Base-by-base conservation (phyloP, 805 yeast species). In the Yamadazyma olivae region DNA sequence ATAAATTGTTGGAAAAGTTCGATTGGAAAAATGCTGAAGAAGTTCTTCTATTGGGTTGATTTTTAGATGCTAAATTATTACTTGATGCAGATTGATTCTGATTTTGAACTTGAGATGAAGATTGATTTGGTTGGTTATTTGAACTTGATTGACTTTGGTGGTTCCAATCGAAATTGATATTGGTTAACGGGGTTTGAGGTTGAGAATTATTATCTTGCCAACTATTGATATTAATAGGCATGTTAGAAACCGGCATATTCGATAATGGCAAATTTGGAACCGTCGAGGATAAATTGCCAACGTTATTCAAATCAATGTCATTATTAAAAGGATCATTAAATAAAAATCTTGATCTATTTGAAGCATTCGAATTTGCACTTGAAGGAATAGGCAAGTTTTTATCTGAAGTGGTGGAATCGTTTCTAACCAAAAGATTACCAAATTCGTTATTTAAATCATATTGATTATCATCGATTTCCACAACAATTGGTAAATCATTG, bases 341-440 rank as follows among this genome's bases (percentile, higher is more conserved):
- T 25, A 82, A 65, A 49, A 82, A 81, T 46, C 87, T 68, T n/a
- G 85, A 79, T 46, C 85, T 62, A 57, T 67, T 40, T 55, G 57
- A 21, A 52, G 49, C 21, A 16, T 40, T 9, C 17, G 46, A 17
- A 27, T 33, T 15, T 2, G 48, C n/a, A 39, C 44, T 15, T 35
- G 39, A 22, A 30, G 48, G 17, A 30, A 17, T 19, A n/a, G 33
- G 30, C 6, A 10, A 6, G 6, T 18, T 10, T 20, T 20, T 7
- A 10, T 9, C 6, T 7, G 18, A 7, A 9, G 20, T 15, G 6
- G 6, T 6, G 9, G 20, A 15, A 27, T 27, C 15, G 13, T 16
- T n/a, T 27, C 48, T 30, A 12, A 45, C 14, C 6, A 39, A 35
- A 24, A 42, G 34, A 20, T 31, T 33, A 24, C 33, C 34, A 20